Evolutionary conservation across 208 protist species (phyloP).

Genomic region (Leishmania turanica): DNA sequence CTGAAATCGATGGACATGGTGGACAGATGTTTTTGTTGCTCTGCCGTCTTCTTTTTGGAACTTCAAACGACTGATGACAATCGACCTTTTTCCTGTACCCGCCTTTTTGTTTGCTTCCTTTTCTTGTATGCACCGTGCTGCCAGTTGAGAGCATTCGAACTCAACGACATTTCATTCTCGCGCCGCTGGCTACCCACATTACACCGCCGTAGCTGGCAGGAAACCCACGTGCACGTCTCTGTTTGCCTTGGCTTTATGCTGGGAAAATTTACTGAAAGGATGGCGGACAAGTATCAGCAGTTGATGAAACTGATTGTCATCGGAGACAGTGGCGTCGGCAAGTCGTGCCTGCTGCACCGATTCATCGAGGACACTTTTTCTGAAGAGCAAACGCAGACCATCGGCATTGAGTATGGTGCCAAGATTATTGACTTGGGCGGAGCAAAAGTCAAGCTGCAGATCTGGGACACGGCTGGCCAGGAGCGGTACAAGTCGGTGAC

Average conservation of each 20-base stretch:
- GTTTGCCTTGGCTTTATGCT: background rate
- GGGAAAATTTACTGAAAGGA: background rate
- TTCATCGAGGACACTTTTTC: conserved; percentile 97
- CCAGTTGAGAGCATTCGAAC: background rate
- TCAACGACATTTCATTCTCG: background rate
- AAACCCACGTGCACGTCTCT: background rate
- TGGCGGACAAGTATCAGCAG: conserved; percentile 77
- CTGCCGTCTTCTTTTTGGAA: background rate
- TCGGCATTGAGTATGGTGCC: conserved; percentile 98
- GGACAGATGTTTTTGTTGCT: too few relatives aligned
- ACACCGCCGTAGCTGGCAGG: background rate
- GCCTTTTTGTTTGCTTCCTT: background rate
- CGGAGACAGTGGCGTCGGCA: conserved; percentile 92
- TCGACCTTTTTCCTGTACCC: background rate
- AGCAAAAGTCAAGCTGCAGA: conserved; percentile 96
- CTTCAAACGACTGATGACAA: background rate
- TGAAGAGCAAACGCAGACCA: conserved; percentile 96
- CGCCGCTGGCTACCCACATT: background rate
- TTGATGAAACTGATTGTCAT: conserved; percentile 89
- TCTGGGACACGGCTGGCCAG: conserved; percentile 98
- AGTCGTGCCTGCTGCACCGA: conserved; percentile 96
- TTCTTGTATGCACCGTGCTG: background rate
- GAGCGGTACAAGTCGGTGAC: conserved; percentile 99
- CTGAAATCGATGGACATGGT: background rate
- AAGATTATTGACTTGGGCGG: conserved; percentile 93